Base-by-base conservation (phyloP, 768 basidiomycete genomes). In the Suillus placidus region DNA sequence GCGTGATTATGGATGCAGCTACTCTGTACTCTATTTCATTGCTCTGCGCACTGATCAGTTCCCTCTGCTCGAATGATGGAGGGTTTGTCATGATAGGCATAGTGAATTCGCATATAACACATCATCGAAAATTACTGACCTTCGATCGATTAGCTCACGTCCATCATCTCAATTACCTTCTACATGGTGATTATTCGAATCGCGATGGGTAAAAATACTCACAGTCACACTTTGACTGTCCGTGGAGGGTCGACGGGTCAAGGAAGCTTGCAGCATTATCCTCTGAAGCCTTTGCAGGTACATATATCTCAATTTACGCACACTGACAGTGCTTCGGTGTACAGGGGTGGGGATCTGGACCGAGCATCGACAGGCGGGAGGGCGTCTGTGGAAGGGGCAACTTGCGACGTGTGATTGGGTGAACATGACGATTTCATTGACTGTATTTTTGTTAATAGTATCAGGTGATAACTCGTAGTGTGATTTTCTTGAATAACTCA, bases 111-210 rank as follows among this genome's bases (percentile, higher is more conserved):
- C 13, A 32, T 62, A 43, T 30, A 43, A 37, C 18, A 23, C 9
- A 54, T 35, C 34, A 20, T 37, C 30, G 38, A 6, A 10, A 58
- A 18, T 9, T 14, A n/a, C 40, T 52, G 2, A 42, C 23, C 20
- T 10, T 18, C 30, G 18, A 42, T 6, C 26, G 9, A 13, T 3
- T 37, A 65, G 64, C 38, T 65, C 32, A 65, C 23, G 7, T 45
- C 64, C 1, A 62, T 65, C 42, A 65, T 65, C 18, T 65, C 64
- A 0, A 65, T 65, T 32, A 18, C 49, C 4, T 65, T 65, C 38
- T 65, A 65, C 30, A 65, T 65, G 64, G 61, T 65, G 12, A 35
- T 65, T 20, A 65, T 65, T 14, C 64, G 64, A 6, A 47, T 65
- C 5, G 64, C 37, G 14, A 61, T 55, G n/a, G 45, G 66, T 12